Percentiles rank a stretch among this genome's conserved stretches.
phyloP scores from a whole-genome alignment of 2,329 filamentous ascomycete genomes.

The Aspergillus unguis region DNA sequence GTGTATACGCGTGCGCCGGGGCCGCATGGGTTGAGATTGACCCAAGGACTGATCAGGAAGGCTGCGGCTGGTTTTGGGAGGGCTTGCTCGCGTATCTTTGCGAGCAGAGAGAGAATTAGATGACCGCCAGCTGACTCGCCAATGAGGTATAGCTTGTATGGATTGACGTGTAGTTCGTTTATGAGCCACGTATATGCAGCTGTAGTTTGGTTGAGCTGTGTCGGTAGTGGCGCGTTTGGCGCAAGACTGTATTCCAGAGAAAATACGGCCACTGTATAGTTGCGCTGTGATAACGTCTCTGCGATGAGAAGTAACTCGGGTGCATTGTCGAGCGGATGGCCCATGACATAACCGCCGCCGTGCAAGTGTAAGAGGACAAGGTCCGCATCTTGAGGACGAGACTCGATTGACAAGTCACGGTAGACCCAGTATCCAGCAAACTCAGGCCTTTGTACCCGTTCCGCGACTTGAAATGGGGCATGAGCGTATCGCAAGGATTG shows the following conservation, averaged over 20 bases:
- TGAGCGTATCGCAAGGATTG: constrained; percentile 5
- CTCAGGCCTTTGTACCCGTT: constrained; percentile 1
- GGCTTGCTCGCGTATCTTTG: constrained; percentile 1
- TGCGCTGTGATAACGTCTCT: constrained; percentile 20
- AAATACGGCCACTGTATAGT: constrained; percentile 68
- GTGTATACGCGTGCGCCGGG: neutral
- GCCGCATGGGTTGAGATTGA: constrained; percentile 13
- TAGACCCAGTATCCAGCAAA: constrained; percentile 12
- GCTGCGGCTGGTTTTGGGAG: constrained; percentile 10
- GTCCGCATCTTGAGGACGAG: constrained; percentile 8
- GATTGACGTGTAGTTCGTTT: constrained; percentile 2
- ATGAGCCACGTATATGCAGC: constrained; percentile 58
- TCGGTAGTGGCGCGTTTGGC: constrained; percentile 68
- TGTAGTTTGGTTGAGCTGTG: constrained; percentile 66
- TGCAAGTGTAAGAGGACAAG: constrained; percentile 20
- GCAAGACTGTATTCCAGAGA: constrained; percentile 76
- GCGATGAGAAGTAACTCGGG: constrained; percentile 18
- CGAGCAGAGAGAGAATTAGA: constrained; percentile 11
- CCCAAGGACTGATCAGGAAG: constrained; percentile 14
- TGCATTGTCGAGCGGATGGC: constrained; percentile 17
- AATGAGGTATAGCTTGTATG: constrained; percentile 11
- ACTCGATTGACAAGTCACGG: constrained; percentile 3
- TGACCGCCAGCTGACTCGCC: constrained; percentile 16
- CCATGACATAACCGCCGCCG: constrained; percentile 20
- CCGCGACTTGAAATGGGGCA: constrained; percentile 1